Evolutionary conservation across 2,329 filamentous ascomycete genomes (phyloP).

Genomic region (Venturia effusa): DNA sequence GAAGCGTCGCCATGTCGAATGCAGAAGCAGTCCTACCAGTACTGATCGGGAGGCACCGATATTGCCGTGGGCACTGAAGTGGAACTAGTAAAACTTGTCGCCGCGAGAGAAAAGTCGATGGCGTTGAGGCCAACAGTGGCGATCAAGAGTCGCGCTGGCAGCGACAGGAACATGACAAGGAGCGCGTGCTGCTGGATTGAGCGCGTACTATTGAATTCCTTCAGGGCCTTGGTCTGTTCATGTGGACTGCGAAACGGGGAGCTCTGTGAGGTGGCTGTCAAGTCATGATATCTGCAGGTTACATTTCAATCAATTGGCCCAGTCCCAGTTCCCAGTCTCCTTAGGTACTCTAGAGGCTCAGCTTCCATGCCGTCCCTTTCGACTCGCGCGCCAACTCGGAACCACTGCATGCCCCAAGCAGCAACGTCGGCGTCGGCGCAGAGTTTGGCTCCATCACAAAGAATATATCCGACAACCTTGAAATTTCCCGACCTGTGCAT

Average conservation of each 20-base stretch:
- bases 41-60: constrained; percentile 13
- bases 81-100: background rate
- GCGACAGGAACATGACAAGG: background rate
- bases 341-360: background rate
- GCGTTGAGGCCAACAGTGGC: background rate
- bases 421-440: too few relatives aligned
- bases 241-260: background rate
- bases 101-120: background rate
- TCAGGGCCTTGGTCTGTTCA: background rate
- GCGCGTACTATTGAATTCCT: too few relatives aligned
- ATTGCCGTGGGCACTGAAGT: constrained; percentile 4
- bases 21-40: constrained; percentile 11
- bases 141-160: background rate
- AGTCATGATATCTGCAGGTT: background rate
- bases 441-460: too few relatives aligned
- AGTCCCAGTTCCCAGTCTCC: too few relatives aligned
- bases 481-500: too few relatives aligned
- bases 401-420: background rate
- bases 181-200: too few relatives aligned
- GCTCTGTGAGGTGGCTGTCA: background rate
- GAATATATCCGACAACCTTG: too few relatives aligned
- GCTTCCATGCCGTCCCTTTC: background rate
- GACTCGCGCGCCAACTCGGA: background rate
- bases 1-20: background rate
- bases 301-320: background rate